Evolutionary conservation across 73 alveolate genomes (phyloP), one percentile per base, ranked within the genome.

Genomic region (Blepharisma stoltei): DNA sequence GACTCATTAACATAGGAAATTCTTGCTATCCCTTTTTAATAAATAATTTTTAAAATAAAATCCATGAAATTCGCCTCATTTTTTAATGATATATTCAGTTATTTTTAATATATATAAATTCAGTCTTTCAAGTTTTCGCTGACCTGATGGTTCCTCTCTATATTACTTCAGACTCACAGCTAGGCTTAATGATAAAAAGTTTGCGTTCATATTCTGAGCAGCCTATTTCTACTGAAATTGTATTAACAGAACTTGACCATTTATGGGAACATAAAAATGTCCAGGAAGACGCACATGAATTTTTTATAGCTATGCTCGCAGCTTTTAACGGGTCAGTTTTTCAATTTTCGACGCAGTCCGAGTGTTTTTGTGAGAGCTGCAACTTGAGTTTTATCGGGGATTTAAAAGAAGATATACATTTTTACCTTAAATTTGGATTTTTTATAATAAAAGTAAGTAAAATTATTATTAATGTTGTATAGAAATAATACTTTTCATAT

Each of bases 211-310:
- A 25, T 25, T 25, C 37, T 14, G 23, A n/a, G 23, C 14, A 60
- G 18, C 49, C 45, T 14, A 25, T 25, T 20, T 60, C 48, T 5
- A n/a, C 73, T 20, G 23, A 25, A 60, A 60, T 18, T 25, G 73
- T 38, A 14, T 18, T 60, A 18, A 14, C n/a, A n/a, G 73, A 60
- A 60, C 14, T 60, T 9, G 23, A 60, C 11, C n/a, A 60, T 25
- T 25, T 60, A 18, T 60, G 73, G 73, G 73, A 60, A 9, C 73
- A 60, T 25, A 14, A 25, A 60, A 60, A 60, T 25, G 18, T 60
- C 18, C 73, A 60, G 23, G 73, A 60, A 5, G 73, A 60, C 73
- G 73, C 73, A 14, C 23, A 14, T 60, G 73, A 60, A 25, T 60
- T 60, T 60, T 60, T 60, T 38, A 60, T 60, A 38, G 23, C 73